Base-by-base conservation (phyloP, 192 early-diverging fungal genomes). In the Chytriomyces sp. region DNA sequence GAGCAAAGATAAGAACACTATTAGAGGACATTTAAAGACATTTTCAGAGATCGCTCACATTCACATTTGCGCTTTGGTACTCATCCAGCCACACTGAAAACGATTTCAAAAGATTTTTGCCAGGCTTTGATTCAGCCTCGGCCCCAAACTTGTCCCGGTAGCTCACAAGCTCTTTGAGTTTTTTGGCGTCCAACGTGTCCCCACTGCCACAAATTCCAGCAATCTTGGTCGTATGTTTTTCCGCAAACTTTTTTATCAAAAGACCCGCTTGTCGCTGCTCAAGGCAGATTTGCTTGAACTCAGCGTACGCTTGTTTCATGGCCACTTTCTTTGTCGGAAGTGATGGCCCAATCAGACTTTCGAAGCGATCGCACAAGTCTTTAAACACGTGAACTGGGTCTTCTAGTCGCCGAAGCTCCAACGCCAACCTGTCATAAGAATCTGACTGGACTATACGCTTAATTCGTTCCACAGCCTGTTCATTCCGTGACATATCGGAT, bases 341-440 rank as follows among this genome's bases (percentile, higher is more conserved):
- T 2, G 73, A 75, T 5, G 73, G 64, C 2, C 44, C 35, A 18
- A 83, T 0, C 8, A 80, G 50, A 10, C 53, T 71, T 49, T 79
- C 77, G 16, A 75, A 73, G 13, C 83, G 80, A 13, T 91, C 91
- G 6, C 90, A 75, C 81, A 89, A 92, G 67, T 93, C 91, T 62
- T 92, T 91, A 26, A 91, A 79, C 47, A 89, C 78, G 81, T 92
- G 91, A 18, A 89, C 53, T 0, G 92, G 86, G 70, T 94, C 88
- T 18, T 90, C 88, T 7, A 94, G 79, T 3, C 93, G 83, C 6
- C 84, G 77, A 7, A 94, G 79, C 64, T 94, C 93, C 26, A 82
- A 74, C n/a, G 84, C 82, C 53, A 94, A 89, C 6, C 83, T 84
- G 13, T 91, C 84, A 45, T 87, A 80, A 20, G 88, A 49, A 5